These are phyloP conservation scores for Macrotyloma uniflorum DNA, from an alignment of 306 rosid species.

Conservation along the genomic window DNA sequence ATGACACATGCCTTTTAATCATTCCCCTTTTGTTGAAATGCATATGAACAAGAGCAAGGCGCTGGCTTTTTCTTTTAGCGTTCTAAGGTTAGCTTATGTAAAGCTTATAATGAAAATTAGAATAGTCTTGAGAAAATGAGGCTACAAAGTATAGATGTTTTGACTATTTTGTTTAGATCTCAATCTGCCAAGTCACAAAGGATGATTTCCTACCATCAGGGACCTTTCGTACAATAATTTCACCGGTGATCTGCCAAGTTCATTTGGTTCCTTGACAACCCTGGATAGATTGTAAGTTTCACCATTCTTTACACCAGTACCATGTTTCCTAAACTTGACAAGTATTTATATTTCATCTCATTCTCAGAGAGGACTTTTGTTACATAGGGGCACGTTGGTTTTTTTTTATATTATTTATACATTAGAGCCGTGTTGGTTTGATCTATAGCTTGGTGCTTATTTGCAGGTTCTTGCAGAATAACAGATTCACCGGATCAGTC, in stretches of 20 bases:
- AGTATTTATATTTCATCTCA: not conserved
- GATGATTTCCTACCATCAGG: conserved; percentile 51
- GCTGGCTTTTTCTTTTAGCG: not conserved
- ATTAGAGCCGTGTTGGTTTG: conserved; percentile 23
- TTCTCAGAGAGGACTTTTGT: not conserved
- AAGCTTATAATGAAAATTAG: not conserved
- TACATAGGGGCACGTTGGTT: not conserved
- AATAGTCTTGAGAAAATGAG: not conserved
- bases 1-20: not conserved
- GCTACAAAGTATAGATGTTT: conserved; percentile 1
- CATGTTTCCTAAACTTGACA: conserved; percentile 18
- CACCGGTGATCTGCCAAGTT: conserved; percentile 92
- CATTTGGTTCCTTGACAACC: conserved; percentile 76
- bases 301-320: not conserved
- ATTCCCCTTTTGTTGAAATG: conserved; percentile 8
- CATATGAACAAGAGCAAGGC: not conserved
- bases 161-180: conserved; percentile 6
- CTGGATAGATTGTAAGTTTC: conserved; percentile 66
- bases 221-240: conserved; percentile 83
- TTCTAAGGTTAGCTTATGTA: not conserved
- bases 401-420: too few species aligned
- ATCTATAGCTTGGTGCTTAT: conserved; percentile 17
- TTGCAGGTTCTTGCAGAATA: conserved; percentile 78
- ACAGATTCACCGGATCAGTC: conserved; percentile 88
- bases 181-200: conserved; percentile 22